Percentiles rank a stretch among this genome's conserved stretches.
Evolutionary conservation across 345 rosid species (phyloP).

Genomic region (Rubroshorea leprosula): DNA sequence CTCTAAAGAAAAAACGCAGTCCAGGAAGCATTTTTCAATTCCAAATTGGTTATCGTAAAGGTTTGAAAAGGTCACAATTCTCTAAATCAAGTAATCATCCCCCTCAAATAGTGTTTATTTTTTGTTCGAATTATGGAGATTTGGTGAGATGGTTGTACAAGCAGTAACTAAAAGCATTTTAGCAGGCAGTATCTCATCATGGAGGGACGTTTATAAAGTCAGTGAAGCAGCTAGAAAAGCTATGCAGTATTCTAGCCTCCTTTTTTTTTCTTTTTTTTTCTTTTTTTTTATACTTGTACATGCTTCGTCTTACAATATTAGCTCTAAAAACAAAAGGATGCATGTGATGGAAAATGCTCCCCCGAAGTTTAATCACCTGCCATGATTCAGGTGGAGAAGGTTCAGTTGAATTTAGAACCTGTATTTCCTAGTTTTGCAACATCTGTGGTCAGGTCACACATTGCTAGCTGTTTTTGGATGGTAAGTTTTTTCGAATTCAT

Average conservation of each 20-base stretch:
- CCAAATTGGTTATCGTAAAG: too few relatives aligned
- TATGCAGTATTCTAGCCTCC: too few relatives aligned
- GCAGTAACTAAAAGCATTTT: neutral
- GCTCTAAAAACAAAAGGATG: slow-evolving; percentile 27
- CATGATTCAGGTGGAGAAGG: slow-evolving; percentile 50
- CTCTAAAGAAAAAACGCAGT: too few relatives aligned
- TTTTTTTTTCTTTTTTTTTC: too few relatives aligned
- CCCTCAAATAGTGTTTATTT: too few relatives aligned
- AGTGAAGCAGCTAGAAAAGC: slow-evolving; percentile 30
- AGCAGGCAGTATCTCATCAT: slow-evolving; percentile 31
- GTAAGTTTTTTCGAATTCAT: slow-evolving; percentile 23
- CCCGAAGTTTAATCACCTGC: slow-evolving; percentile 39
- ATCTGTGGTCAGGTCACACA: slow-evolving; percentile 60
- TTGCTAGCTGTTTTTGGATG: slow-evolving; percentile 70
- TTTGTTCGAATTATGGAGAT: too few relatives aligned
- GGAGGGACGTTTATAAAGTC: slow-evolving; percentile 38
- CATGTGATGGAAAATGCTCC: slow-evolving; percentile 15
- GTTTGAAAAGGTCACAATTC: too few relatives aligned
- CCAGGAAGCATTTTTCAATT: too few relatives aligned
- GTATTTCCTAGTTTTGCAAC: slow-evolving; percentile 51
- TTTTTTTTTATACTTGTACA: too few relatives aligned
- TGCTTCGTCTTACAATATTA: too few relatives aligned
- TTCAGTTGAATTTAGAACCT: slow-evolving; percentile 56
- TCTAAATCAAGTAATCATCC: too few relatives aligned
- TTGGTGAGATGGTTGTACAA: too few relatives aligned